Percentiles rank a stretch among this genome's conserved stretches.
Conservation (phyloP, 352 stramenopile genomes). For the Phytophthora macrochlamydospora region DNA sequence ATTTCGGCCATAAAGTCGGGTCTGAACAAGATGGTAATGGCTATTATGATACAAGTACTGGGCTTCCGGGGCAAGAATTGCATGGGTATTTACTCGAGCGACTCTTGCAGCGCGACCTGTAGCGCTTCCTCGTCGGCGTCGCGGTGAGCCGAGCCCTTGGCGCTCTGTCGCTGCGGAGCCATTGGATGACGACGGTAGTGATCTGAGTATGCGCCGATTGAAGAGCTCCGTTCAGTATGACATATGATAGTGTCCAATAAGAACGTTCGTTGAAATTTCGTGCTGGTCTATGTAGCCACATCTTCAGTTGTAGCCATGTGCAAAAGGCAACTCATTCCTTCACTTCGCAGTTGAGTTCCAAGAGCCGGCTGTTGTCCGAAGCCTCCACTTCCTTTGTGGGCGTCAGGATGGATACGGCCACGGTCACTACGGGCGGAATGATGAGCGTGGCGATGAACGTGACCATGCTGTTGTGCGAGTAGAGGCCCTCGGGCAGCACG, state of each 20-base stretch:
- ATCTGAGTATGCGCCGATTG: constrained; percentile 8
- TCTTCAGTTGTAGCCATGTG: neutral
- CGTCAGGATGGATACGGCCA: constrained; percentile 50
- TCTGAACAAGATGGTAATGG: constrained; percentile 23
- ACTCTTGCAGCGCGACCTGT: constrained; percentile 65
- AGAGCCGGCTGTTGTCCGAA: constrained; percentile 14
- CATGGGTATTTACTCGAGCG: constrained; percentile 47
- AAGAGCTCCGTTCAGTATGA: constrained; percentile 10
- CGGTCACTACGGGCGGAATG: constrained; percentile 48
- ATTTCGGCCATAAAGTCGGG: constrained; percentile 77
- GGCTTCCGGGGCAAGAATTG: neutral
- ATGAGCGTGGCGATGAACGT: constrained; percentile 68
- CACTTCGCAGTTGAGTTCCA: constrained; percentile 6
- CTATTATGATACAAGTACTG: neutral
- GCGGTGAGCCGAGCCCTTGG: constrained; percentile 38
- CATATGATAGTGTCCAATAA: neutral
- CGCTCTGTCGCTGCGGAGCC: constrained; percentile 23
- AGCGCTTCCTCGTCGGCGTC: constrained; percentile 78
- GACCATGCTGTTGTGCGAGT: constrained; percentile 67
- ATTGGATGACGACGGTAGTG: constrained; percentile 17
- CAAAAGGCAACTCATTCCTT: neutral
- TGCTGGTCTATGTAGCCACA: constrained; percentile 2
- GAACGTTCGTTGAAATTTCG: constrained; percentile 32
- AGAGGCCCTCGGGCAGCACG: constrained; percentile 61
- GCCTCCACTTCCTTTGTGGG: constrained; percentile 19